Evolutionary conservation across 257 asterid genomes (phyloP).

Genomic region (Capsicum rhomboideum): DNA sequence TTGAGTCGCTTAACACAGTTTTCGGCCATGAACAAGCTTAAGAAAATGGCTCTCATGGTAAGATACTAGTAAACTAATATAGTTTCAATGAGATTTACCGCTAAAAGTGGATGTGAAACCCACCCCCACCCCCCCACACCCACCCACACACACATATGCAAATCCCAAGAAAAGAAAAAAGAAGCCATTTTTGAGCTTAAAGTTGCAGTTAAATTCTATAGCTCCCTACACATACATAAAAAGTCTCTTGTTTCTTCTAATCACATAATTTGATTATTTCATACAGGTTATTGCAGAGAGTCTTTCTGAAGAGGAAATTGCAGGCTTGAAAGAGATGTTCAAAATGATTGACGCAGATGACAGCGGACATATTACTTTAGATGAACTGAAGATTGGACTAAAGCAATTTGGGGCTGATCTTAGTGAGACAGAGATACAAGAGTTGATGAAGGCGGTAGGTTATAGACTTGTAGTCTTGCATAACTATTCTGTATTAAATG

Average conservation of each 20-base stretch:
- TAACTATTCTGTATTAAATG: not conserved
- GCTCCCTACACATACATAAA: not conserved
- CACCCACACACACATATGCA: too few relatives aligned
- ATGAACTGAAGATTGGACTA: slow-evolving; percentile 23
- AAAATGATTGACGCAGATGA: slow-evolving; percentile 22
- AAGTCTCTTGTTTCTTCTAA: not conserved
- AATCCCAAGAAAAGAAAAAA: too few relatives aligned
- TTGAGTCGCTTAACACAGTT: slow-evolving; percentile 40
- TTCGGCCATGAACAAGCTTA: slow-evolving; percentile 34
- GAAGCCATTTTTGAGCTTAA: too few relatives aligned
- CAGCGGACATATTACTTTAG: slow-evolving; percentile 21
- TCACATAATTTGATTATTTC: not conserved
- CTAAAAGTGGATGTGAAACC: not conserved
- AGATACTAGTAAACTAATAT: not conserved
- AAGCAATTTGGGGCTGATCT: slow-evolving; percentile 23
- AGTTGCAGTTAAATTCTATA: too few relatives aligned
- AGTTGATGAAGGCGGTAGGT: slow-evolving; percentile 22
- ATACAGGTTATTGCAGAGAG: slow-evolving; percentile 24
- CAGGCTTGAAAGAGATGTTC: slow-evolving; percentile 28
- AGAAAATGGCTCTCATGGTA: slow-evolving; percentile 44
- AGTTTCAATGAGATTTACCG: not conserved
- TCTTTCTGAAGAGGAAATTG: slow-evolving; percentile 29
- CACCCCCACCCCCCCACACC: not conserved
- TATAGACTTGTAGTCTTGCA: not conserved
- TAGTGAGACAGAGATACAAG: slow-evolving; percentile 15